These are phyloP conservation scores for Lagerstroemia fauriei DNA, from an alignment of 441 rosid genomes.

Conservation along the genomic window DNA sequence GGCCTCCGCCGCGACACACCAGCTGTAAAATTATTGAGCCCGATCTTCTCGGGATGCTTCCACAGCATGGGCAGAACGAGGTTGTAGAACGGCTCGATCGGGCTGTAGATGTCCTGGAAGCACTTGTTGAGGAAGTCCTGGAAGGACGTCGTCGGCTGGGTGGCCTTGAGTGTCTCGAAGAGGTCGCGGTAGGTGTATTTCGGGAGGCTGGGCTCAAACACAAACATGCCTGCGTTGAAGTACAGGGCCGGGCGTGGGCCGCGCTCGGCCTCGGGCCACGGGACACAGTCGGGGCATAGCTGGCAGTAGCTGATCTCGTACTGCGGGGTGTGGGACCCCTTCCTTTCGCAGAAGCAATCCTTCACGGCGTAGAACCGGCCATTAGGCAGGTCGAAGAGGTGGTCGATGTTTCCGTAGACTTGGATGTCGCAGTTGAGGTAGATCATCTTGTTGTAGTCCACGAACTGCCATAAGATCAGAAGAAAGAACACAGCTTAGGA, in stretches of 20 bases:
- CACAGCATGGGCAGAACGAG: conserved; percentile 18
- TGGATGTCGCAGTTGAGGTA: conserved; percentile 11
- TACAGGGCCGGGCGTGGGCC: background rate
- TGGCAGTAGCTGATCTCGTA: background rate
- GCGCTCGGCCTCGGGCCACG: conserved; percentile 11
- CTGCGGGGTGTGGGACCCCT: background rate
- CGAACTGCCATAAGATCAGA: background rate
- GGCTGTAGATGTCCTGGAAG: conserved; percentile 10
- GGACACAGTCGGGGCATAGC: too few species aligned
- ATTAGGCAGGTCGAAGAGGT: too few species aligned
- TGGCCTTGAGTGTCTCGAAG: background rate
- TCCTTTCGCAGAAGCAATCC: background rate
- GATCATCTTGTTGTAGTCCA: conserved; percentile 15
- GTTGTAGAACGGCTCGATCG: conserved; percentile 9
- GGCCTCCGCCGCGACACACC: too few species aligned
- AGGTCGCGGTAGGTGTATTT: background rate
- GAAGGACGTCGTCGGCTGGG: conserved; percentile 14
- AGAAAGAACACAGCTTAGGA: too few species aligned
- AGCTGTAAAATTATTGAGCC: background rate
- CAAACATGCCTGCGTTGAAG: too few species aligned
- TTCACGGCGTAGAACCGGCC: too few species aligned
- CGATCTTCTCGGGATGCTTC: conserved; percentile 12
- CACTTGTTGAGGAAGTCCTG: conserved; percentile 18
- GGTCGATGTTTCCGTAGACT: too few species aligned
- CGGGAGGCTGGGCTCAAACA: too few species aligned